Base-by-base conservation (phyloP, 2,329 filamentous ascomycete genomes). In the Hysterium pulicare region DNA sequence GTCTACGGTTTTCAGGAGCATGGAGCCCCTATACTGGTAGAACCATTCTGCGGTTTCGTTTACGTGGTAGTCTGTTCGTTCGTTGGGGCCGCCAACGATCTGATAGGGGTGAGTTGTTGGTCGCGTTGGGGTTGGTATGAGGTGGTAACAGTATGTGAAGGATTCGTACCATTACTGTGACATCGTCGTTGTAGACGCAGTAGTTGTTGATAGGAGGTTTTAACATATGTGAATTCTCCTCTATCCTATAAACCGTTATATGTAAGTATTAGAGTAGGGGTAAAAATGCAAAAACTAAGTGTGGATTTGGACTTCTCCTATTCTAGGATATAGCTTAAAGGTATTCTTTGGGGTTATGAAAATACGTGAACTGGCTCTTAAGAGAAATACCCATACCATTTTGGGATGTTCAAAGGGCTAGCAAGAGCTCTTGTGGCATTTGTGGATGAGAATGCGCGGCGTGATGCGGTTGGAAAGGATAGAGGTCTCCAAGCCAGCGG, bases 1-100 rank as follows among this genome's bases (percentile, higher is more conserved):
- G 61, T 96, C 89, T 50, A 96, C 87, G 13, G 93, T 86, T 66
- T 94, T 95, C 55, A 98, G 84, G 44, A 93, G 76, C 91, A 97
- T 96, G 53, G 85, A 83, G 53, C 93, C 93, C 58, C 84, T 83
- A 78, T 95, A 83, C 70, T 97, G 91, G 77, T 93, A 97, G 81
- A 97, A 98, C 84, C 90, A 97, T 69, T 97, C 93, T 10, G 93
- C 83, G 0, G 91, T 97, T 58, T 83, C 75, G 76, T 97, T 97
- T 79, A 97, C 91, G 77, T 97, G 93, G 76, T 96, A 98, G 76
- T 97, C 93, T 42, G 90, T 96, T 51, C 93, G 83, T 47, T 88
- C 88, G 69, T 97, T 97, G 59, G 93, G 93, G 10, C 93, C 93
- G 64, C 93, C 93, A 49, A 98, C 90, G 57, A 95, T 90, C 86